Evolutionary conservation across 768 basidiomycete genomes (phyloP), one percentile per base, ranked within the genome.

Genomic region (Suillus spraguei): DNA sequence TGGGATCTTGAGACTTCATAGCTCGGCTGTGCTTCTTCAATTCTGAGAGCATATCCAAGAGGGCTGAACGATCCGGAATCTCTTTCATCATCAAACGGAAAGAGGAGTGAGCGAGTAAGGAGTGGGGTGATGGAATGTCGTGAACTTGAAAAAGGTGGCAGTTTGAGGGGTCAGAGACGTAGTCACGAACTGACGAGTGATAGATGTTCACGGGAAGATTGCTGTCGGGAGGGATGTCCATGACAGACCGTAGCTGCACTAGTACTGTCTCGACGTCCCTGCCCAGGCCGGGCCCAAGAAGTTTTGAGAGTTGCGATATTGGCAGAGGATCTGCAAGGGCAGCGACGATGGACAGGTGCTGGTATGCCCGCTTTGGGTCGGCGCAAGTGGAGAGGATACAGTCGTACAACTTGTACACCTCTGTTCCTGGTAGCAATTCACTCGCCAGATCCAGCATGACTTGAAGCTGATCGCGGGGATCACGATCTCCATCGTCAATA

Each of bases 51-150:
- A 33, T 5, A 54, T 54, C 35, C n/a, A 36, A n/a, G n/a, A 54
- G 53, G 35, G 33, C 35, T 32, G 35, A 35, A 7, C n/a, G 10
- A n/a, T 36, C 53, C 1, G 53, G 53, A 22, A 36, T 36, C 33
- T 22, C 33, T 54, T 54, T n/a, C 53, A 35, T 54, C 53, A 54
- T 54, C 53, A 54, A 54, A 13, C n/a, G 53, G 35, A 54, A 54
- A 36, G 53, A 54, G 11, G 53, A 54, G 8, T 2, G 2, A 7
- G 53, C 53, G n/a, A 54, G 53, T 36, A 54, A 13, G 53, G 53
- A 35, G 53, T 36, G 35, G 11, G 53, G 35, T 55, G 35, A 22
- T 9, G 8, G 33, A 13, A 36, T 36, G 7, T 9, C 7, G 33
- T 11, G n/a, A 22, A 55, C 54, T 55, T 55, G 54, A 36, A n/a